Evolutionary conservation across 23 red algal species (phyloP).

Genomic region (Cyanidioschyzon merolae): DNA sequence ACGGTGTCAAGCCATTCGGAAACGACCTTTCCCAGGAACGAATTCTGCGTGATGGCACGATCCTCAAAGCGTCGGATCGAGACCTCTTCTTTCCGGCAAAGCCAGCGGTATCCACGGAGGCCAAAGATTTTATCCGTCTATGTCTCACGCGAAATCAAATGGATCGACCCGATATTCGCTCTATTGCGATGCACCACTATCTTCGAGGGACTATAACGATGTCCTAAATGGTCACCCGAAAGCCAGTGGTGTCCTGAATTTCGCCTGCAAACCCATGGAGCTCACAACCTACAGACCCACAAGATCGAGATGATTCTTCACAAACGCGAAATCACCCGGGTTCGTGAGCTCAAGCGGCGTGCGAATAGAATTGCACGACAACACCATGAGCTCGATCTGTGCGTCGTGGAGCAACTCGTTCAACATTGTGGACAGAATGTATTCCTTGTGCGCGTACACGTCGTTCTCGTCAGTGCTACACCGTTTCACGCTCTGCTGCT

Average conservation of each 20-base stretch:
- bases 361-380: conserved; percentile 37
- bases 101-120: conserved; percentile 50
- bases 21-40: conserved; percentile 80
- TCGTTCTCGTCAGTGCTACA: conserved; percentile 25
- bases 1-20: conserved; percentile 76
- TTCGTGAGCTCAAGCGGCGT: conserved; percentile 78
- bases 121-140: conserved; percentile 60
- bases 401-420: conserved; percentile 70
- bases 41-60: conserved; percentile 59
- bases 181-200: conserved; percentile 47
- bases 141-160: conserved; percentile 56
- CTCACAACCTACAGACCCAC: conserved; percentile 84
- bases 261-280: not conserved
- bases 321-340: conserved; percentile 73
- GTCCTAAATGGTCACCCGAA: not conserved
- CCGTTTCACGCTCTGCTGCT: not conserved
- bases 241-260: not conserved
- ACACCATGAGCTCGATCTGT: conserved; percentile 35
- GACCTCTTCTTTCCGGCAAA: conserved; percentile 60
- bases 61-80: conserved; percentile 26
- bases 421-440: conserved; percentile 91
- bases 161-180: conserved; percentile 42
- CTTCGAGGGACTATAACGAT: conserved; percentile 14
- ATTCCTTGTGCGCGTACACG: conserved; percentile 36
- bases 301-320: conserved; percentile 66